Base-by-base conservation (phyloP, 2,329 filamentous ascomycete species). In the Hymenoscyphus scutula region DNA sequence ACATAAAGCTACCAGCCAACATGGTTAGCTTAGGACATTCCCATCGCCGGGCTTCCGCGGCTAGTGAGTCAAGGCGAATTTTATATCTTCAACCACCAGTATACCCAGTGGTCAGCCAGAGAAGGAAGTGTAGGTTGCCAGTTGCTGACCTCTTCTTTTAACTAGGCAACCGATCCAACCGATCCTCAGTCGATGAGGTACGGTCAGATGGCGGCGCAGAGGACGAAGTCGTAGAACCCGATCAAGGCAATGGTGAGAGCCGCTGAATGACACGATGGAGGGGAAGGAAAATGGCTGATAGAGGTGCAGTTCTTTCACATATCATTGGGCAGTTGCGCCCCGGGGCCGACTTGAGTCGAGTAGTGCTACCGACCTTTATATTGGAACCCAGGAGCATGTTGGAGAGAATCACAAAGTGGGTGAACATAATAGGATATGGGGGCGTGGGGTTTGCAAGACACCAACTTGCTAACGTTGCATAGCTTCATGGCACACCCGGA, bases 401-500 rank as follows among this genome's bases (percentile, higher is more conserved):
- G 71, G 95, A 99, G 79, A 87, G 95, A 71, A 99, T 99, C 76
- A 99, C 95, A 73, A 99, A 99, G 93, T 97, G 80, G 69, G 87
- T 80, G 15, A 48, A 59, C 54, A 38, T 7, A 29, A 32, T 55
- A 6, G 23, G 6, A 32, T 17, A 29, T 8, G 25, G 60, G 27
- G 45, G 48, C 41, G 2, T 17, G 38, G 30, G 23, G 15, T 51
- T 25, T 55, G 34, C 48, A 58, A 27, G 32, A 17, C n/a, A 8
- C 45, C 11, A 41, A 55, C 25, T 37, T 64, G 63, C 64, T 67
- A 58, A 70, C 70, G 48, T 68, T 62, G 51, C 32, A 61, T 74
- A 97, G 93, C 81, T 99, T 99, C 82, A 99, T 99, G 95, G 96
- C 94, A 71, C 95, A 99, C 75, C 95, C 95, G 48, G 95, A 99